Evolutionary conservation across 208 protist genomes (phyloP).

Genomic region (Crithidia sp.): DNA sequence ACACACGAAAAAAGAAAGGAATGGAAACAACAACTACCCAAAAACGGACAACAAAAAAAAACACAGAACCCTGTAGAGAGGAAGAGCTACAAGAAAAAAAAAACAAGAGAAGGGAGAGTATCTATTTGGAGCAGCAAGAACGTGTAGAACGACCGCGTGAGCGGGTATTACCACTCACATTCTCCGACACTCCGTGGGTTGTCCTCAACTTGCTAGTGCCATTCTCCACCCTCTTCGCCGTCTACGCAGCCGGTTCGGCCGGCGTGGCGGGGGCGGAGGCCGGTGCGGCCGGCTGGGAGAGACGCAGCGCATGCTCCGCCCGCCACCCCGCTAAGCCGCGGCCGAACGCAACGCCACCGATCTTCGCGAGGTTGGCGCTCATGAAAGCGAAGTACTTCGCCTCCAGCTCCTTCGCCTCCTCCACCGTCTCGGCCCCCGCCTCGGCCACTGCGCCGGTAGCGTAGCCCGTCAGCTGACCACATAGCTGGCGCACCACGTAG

Average conservation of each 20-base stretch:
- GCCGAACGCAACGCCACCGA: constrained; percentile 36
- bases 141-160: no score
- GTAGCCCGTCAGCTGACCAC: constrained; percentile 59
- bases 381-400: constrained; percentile 47
- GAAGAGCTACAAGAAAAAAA: no score
- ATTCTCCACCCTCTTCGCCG: no score
- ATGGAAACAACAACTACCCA: not conserved
- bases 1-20: not conserved
- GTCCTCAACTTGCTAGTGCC: no score
- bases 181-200: no score
- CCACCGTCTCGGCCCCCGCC: constrained; percentile 34
- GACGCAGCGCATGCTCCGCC: constrained; percentile 22
- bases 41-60: not conserved
- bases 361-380: constrained; percentile 21
- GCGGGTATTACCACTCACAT: no score
- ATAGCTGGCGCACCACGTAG: constrained; percentile 77
- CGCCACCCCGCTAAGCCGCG: constrained; percentile 41
- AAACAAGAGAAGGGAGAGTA: no score
- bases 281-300: constrained; percentile 4
- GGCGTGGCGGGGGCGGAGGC: constrained; percentile 6
- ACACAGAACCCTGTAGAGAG: not conserved
- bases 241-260: not conserved
- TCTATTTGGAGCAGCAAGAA: no score
- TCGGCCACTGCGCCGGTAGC: constrained; percentile 33
- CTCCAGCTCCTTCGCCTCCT: constrained; percentile 53